These are phyloP conservation scores for Gremmenia infestans DNA, from an alignment of 2,329 filamentous ascomycete genomes.

Conservation along the genomic window DNA sequence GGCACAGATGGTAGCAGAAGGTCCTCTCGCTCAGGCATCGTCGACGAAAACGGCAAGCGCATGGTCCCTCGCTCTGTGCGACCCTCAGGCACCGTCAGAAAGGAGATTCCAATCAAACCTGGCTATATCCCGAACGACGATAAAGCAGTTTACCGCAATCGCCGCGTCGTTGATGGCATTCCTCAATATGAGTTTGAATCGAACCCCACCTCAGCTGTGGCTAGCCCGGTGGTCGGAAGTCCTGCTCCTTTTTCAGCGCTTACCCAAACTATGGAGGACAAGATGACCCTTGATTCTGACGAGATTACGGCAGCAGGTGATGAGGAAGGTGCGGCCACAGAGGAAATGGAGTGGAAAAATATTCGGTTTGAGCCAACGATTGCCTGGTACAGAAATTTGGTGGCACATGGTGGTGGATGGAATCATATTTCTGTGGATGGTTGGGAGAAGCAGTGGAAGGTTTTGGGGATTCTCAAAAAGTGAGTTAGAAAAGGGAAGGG, in stretches of 20 bases:
- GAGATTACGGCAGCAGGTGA: neutral
- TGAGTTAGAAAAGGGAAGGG: neutral
- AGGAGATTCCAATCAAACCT: slow-evolving; percentile 83
- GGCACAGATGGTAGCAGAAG: slow-evolving; percentile 1
- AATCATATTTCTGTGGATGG: slow-evolving; percentile 1
- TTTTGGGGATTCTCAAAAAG: neutral
- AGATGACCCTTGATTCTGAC: neutral
- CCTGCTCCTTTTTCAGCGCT: too few species aligned
- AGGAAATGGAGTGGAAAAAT: neutral
- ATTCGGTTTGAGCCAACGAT: slow-evolving; percentile 1
- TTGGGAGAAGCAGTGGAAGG: neutral
- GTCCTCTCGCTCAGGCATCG: slow-evolving; percentile 57
- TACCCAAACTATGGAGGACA: too few species aligned
- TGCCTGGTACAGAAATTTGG: slow-evolving; percentile 1
- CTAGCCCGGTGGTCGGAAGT: neutral
- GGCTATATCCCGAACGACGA: slow-evolving; percentile 91
- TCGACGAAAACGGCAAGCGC: slow-evolving; percentile 67
- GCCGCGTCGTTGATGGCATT: slow-evolving; percentile 27
- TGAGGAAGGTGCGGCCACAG: neutral
- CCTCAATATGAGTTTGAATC: neutral
- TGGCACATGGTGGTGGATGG: neutral
- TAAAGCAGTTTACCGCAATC: slow-evolving; percentile 87
- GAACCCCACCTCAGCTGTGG: neutral
- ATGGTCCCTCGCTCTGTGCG: slow-evolving; percentile 81
- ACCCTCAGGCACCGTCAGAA: slow-evolving; percentile 77